Base-by-base conservation (phyloP, 106 monocot species). In the Dactylorhiza incarnata region DNA sequence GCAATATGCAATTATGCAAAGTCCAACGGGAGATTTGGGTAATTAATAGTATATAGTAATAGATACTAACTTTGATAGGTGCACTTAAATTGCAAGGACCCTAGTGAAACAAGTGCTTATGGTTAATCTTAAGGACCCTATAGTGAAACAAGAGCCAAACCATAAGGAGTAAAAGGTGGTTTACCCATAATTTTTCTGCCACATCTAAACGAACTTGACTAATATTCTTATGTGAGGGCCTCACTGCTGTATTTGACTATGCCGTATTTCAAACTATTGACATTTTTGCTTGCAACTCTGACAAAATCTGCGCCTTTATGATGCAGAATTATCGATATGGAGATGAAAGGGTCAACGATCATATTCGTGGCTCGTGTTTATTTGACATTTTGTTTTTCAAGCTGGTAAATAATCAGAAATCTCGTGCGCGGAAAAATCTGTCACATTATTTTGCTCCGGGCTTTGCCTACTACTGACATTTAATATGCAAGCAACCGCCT, bases 321-420 rank as follows among this genome's bases (percentile, higher is more conserved):
- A 44, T 69, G 69, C 69, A 69, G 69, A 46, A 12, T 69, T 69
- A 9, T 69, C 4, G 46, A 6, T 45, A 45, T 69, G 69, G 69
- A 69, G 69, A 45, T 69, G 45, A 69, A 68, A 69, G 69, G 69
- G 45, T 45, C 69, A 46, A 19, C 44, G 13, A 69, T 16, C 69
- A 45, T 69, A n/a, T 6, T 45, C 45, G 29, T 19, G 0, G 58
- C 58, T 22, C 22, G 58, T 23, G 19, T n/a, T 59, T 59, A 7
- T 59, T 59, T 59, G 20, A 37, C 37, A 37, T 59, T 59, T 59
- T 59, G 58, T 59, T 20, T 59, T 59, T 20, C n/a, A 59, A 12
- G 58, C 58, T 6, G n/a, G n/a, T 7, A 59, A 59, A 59, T 59
- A 59, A 59, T 59, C 20, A 59, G 58, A 59, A 7, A 22, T 15